These are phyloP conservation scores for Huntiella omanensis DNA, from an alignment of 2,329 filamentous ascomycete species.

Conservation along the genomic window DNA sequence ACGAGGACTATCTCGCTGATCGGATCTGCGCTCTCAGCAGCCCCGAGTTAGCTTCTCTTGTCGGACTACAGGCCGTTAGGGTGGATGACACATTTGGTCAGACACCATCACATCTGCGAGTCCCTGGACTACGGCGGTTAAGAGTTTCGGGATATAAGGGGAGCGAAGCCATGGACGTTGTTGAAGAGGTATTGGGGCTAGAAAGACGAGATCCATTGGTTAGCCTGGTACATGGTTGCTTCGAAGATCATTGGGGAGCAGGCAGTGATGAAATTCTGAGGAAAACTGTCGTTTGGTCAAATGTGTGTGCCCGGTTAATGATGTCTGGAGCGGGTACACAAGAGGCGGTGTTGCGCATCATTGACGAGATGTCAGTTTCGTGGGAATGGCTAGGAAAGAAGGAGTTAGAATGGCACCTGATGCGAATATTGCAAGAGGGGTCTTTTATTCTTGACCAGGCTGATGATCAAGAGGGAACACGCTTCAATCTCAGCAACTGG, in stretches of 20 bases:
- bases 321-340: conserved; percentile 58
- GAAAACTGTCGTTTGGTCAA: conserved; percentile 74
- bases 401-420: conserved; percentile 84
- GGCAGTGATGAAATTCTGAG: conserved; percentile 65
- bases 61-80: conserved; percentile 17
- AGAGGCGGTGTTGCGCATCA: conserved; percentile 61
- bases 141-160: no score
- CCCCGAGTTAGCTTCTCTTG: conserved; percentile 58
- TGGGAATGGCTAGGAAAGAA: conserved; percentile 77
- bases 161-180: conserved; percentile 25
- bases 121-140: conserved; percentile 8
- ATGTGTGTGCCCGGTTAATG: conserved; percentile 67
- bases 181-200: conserved; percentile 73
- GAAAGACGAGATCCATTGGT: conserved; percentile 76
- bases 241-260: conserved; percentile 67
- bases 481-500: conserved; percentile 53
- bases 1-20: conserved; percentile 72
- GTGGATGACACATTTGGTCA: conserved; percentile 43
- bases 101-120: conserved; percentile 28
- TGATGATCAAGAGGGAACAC: conserved; percentile 55
- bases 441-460: conserved; percentile 76
- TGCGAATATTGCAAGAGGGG: conserved; percentile 85
- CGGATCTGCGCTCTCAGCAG: conserved; percentile 59
- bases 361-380: conserved; percentile 75
- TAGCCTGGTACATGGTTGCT: conserved; percentile 70